A percentile compares a stretch with the other conserved stretches of the same genome.
Evolutionary conservation across 2,329 filamentous ascomycete species (phyloP).

Genomic region (Penicillium janthinellum): DNA sequence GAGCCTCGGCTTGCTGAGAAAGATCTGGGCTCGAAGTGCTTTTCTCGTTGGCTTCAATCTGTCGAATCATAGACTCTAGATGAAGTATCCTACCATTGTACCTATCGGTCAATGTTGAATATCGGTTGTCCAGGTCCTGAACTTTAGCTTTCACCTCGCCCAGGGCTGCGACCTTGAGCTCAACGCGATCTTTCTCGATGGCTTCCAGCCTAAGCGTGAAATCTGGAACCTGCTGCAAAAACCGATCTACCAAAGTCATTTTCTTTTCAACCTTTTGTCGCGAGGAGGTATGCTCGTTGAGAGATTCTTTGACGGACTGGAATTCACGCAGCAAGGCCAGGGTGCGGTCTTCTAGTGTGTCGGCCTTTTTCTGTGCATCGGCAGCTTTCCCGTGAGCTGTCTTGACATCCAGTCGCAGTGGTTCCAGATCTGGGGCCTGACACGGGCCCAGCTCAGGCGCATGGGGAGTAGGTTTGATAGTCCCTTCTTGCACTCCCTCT

Average conservation of each 20-base stretch:
- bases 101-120: background rate
- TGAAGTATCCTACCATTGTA: background rate
- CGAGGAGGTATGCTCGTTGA: background rate
- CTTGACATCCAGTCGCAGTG: background rate
- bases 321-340: background rate
- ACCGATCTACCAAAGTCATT: background rate
- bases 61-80: background rate
- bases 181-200: background rate
- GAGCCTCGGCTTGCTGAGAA: background rate
- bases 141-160: background rate
- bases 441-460: background rate
- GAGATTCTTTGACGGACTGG: background rate
- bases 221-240: background rate
- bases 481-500: background rate
- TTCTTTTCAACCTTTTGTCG: background rate
- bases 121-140: background rate
- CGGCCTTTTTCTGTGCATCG: background rate
- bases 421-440: slow-evolving; percentile 1
- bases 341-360: background rate
- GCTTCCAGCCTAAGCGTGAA: background rate
- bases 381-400: background rate
- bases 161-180: background rate
- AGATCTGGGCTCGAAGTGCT: background rate
- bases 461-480: background rate
- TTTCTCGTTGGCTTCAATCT: background rate